Conservation (phyloP, 768 basidiomycete genomes). For the Tricholoma terreum region DNA sequence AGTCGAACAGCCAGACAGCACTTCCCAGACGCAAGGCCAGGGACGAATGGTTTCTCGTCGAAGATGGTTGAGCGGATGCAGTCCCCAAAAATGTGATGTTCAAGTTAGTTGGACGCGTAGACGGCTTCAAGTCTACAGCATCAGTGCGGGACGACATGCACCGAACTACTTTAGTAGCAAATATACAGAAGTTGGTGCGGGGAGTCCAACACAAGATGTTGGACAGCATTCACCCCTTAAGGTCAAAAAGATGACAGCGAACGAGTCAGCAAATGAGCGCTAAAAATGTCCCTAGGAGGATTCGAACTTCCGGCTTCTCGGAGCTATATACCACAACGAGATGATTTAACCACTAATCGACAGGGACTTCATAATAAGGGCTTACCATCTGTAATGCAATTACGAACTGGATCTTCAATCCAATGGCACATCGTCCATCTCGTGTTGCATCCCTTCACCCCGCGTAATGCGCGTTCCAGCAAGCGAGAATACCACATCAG, state of each 20-base stretch:
- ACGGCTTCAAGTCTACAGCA: neutral
- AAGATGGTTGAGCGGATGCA: constrained; percentile 77
- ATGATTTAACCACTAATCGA: constrained; percentile 22
- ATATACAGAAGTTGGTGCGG: too few species aligned
- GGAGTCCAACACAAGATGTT: too few species aligned
- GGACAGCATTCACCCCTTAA: too few species aligned
- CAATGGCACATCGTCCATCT: too few species aligned
- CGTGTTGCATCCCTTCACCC: too few species aligned
- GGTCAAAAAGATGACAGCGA: too few species aligned
- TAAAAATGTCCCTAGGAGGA: constrained; percentile 14
- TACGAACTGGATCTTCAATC: too few species aligned
- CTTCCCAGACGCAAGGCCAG: constrained; percentile 62
- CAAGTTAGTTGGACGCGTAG: constrained; percentile 26
- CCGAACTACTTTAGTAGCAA: too few species aligned
- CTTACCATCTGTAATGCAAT: too few species aligned
- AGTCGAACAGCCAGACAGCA: constrained; percentile 84
- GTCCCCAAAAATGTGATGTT: constrained; percentile 78
- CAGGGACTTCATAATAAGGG: constrained; percentile 9
- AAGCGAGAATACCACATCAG: too few species aligned
- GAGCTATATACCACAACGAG: constrained; percentile 14
- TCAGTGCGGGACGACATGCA: too few species aligned
- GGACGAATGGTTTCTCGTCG: constrained; percentile 75
- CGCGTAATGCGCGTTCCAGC: too few species aligned
- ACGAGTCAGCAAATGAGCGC: neutral
- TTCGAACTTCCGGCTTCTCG: constrained; percentile 16